Evolutionary conservation across 2,329 filamentous ascomycete genomes (phyloP), one percentile per base, ranked within the genome.

Genomic region (Neonectria punicea): DNA sequence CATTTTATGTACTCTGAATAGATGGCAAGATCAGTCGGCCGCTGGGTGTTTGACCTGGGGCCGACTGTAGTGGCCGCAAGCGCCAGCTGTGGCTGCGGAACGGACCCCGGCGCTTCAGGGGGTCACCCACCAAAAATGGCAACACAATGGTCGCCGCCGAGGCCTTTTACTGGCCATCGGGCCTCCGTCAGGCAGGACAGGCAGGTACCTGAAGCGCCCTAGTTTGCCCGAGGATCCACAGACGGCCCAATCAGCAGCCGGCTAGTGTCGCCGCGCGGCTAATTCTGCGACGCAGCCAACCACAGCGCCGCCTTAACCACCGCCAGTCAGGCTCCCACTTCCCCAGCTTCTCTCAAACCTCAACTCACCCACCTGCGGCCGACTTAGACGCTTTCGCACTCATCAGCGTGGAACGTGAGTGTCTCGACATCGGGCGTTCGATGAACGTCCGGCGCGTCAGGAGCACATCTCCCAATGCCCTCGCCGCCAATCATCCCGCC

Each of bases 211-310:
- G 51, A 57, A 57, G 61, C 62, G 61, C 67, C 53, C 54, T 51
- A 34, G 47, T 10, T 39, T 18, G 16, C 20, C n/a, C 8, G 20
- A 14, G 18, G 18, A 49, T 39, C 20, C 44, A 18, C 53, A 13
- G 10, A 14, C 3, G 43, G 43, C 44, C 73, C 73, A 75, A 75
- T 72, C 65, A 70, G 47, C 46, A 54, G 28, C 58, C 41, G 49
- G 25, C 54, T 36, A 28, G 25, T 50, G n/a, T n/a, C 34, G 49
- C 66, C 54, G 67, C 73, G 73, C 73, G 73, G 62, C 72, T 72
- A 69, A 58, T 60, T 61, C 67, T 73, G 71, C 58, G 61, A 75
- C 73, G 56, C 61, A 63, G 55, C 71, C 70, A 70, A 70, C 66
- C 66, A 71, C 53, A 50, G 56, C 49, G 39, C 51, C 20, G 41